phyloP scores from a whole-genome alignment of 805 yeast species.

The Wickerhamomyces kurtzmanii region DNA sequence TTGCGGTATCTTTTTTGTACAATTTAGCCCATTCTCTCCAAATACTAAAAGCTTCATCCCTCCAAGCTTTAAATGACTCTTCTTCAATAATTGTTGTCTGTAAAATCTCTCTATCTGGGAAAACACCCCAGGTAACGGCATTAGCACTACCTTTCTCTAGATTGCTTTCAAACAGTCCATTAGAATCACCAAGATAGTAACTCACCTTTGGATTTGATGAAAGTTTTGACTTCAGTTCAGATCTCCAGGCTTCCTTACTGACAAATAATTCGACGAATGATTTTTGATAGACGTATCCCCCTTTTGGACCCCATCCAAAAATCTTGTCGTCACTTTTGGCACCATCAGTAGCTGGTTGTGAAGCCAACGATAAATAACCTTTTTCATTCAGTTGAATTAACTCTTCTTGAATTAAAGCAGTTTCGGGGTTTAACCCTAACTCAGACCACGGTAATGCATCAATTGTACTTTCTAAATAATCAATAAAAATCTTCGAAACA shows the following conservation, averaged over 20 bases:
- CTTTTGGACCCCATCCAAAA: conserved; percentile 95
- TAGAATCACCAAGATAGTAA: conserved; percentile 64
- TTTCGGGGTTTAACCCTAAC: conserved; percentile 76
- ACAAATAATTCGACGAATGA: conserved; percentile 87
- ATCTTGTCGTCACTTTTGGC: conserved; percentile 71
- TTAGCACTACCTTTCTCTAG: conserved; percentile 45
- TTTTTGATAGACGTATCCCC: conserved; percentile 87
- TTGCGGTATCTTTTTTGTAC: conserved; percentile 41
- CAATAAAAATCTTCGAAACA: conserved; percentile 54
- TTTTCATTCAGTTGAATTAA: conserved; percentile 65
- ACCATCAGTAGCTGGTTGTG: conserved; percentile 92
- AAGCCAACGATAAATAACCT: conserved; percentile 81
- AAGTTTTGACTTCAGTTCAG: conserved; percentile 41
- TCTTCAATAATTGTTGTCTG: conserved; percentile 90
- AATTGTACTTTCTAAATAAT: conserved; percentile 65
- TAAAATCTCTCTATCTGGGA: conserved; percentile 80
- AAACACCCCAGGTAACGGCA: conserved; percentile 97
- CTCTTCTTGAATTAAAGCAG: conserved; percentile 88
- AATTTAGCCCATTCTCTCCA: conserved; percentile 90
- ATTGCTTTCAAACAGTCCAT: conserved; percentile 52
- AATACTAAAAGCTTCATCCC: conserved; percentile 86
- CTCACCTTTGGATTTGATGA: conserved; percentile 40
- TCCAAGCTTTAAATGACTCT: conserved; percentile 93
- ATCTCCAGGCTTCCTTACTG: conserved; percentile 62
- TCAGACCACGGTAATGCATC: conserved; percentile 91